These are phyloP conservation scores for Arachnopeziza araneosa DNA, from an alignment of 2,329 filamentous ascomycete species.

Conservation along the genomic window DNA sequence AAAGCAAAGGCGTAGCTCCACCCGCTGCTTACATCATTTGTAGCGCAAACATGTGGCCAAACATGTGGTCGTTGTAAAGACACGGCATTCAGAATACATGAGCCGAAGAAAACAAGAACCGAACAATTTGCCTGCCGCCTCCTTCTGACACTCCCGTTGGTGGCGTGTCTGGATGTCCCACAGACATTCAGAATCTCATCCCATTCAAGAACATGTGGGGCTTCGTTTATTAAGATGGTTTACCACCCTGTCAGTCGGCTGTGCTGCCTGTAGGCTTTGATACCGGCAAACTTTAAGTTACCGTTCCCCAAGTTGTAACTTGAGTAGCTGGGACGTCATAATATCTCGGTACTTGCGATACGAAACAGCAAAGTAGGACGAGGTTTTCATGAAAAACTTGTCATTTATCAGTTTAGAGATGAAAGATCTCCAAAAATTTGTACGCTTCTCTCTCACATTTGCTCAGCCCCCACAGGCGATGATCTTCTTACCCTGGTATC, in stretches of 20 bases:
- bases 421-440: background rate
- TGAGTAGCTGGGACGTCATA: background rate
- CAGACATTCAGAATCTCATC: background rate
- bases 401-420: too few relatives aligned
- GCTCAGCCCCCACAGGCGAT: background rate
- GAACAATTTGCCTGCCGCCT: background rate
- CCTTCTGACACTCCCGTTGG: background rate
- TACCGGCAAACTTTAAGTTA: background rate
- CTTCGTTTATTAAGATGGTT: background rate
- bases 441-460: background rate
- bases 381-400: background rate
- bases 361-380: background rate
- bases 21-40: background rate
- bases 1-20: background rate
- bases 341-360: background rate
- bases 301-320: background rate
- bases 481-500: constrained; percentile 1
- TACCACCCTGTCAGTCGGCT: background rate
- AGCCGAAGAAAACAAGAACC: background rate
- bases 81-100: background rate
- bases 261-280: background rate
- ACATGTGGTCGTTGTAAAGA: background rate
- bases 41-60: background rate
- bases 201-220: background rate
- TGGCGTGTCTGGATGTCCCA: background rate